Percentiles rank a stretch among this genome's conserved stretches.
Evolutionary conservation across 2,329 filamentous ascomycete species (phyloP).

Genomic region (Verticillium albo-atrum): DNA sequence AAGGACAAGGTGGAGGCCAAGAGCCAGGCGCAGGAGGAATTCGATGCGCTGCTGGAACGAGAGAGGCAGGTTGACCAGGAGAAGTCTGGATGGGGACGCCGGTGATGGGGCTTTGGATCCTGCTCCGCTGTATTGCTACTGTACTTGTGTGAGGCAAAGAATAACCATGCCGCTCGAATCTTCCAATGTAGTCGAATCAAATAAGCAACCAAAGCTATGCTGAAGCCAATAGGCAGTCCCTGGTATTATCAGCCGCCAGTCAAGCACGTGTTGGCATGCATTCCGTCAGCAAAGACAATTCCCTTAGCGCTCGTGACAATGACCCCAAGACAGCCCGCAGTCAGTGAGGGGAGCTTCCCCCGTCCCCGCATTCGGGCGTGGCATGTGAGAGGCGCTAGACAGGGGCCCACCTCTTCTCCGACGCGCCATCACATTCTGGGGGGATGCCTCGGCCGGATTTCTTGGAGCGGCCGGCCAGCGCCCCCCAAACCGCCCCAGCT

Average conservation of each 20-base stretch:
- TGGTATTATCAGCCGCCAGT: too few relatives aligned
- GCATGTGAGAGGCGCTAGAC: constrained; percentile 1
- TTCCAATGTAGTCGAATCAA: too few relatives aligned
- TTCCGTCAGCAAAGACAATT: too few relatives aligned
- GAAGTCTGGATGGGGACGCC: neutral
- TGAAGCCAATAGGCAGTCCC: too few relatives aligned
- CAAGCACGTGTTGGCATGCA: too few relatives aligned
- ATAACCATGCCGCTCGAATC: too few relatives aligned
- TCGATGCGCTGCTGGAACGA: constrained; percentile 42
- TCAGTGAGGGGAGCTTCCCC: neutral
- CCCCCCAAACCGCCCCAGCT: neutral
- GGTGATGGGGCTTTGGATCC: neutral
- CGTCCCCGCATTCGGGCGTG: neutral
- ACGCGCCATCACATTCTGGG: constrained; percentile 1
- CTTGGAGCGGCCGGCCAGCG: neutral
- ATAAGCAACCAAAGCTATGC: too few relatives aligned
- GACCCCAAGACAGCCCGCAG: neutral
- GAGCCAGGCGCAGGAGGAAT: constrained; percentile 44
- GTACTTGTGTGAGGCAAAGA: too few relatives aligned
- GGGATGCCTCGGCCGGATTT: constrained; percentile 1
- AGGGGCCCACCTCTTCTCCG: neutral
- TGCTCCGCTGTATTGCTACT: neutral
- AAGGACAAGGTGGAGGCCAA: constrained; percentile 30
- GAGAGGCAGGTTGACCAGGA: constrained; percentile 25
- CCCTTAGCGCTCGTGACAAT: neutral